Evolutionary conservation across 495 filamentous ascomycete genomes (phyloP), one percentile per base, ranked within the genome.

Genomic region (Neurospora intermedia): DNA sequence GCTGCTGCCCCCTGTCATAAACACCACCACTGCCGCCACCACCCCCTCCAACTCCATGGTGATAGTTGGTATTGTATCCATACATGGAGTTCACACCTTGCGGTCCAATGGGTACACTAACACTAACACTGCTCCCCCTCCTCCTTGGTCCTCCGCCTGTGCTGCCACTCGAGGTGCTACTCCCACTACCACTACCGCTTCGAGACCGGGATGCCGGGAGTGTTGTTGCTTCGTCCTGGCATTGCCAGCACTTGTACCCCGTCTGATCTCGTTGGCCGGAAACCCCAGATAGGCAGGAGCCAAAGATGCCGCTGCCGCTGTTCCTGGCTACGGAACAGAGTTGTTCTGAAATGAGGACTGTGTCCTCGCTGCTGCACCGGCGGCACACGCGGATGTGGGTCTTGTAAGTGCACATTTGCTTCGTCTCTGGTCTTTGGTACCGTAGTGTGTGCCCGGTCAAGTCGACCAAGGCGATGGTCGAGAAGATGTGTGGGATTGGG

Each of bases 281-380:
- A 13, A 81, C 74, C 8, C 81, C 82, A 15, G 73, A 78, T 6
- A 78, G 77, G 69, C 83, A 85, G 70, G 78, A 78, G 23, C 82
- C 83, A 69, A 84, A 84, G 40, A 81, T 73, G 40, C 83, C 77
- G 54, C 78, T 80, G 43, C 83, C 77, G 62, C 78, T 80, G 43
- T 59, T 71, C 18, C 74, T 73, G n/a, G 81, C 83, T 0, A 69
- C 69, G 7, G 72, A 70, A 70, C 83, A 85, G 39, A 79, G 76
- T 69, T 79, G 75, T 43, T 85, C 83, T 15, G 83, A 84, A 31
- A 85, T 84, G 45, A 85, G 80, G 9, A 85, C 78, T 3, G 80
- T 84, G 35, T 84, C 81, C 69, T 84, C 82, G 39, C 71, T 69
- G 42, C 78, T 69, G 74, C 83, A 85, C 43, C 75, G 43, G 54